These are phyloP conservation scores for Colletotrichum eleusines DNA, from an alignment of 2,329 filamentous ascomycete genomes.

Conservation along the genomic window DNA sequence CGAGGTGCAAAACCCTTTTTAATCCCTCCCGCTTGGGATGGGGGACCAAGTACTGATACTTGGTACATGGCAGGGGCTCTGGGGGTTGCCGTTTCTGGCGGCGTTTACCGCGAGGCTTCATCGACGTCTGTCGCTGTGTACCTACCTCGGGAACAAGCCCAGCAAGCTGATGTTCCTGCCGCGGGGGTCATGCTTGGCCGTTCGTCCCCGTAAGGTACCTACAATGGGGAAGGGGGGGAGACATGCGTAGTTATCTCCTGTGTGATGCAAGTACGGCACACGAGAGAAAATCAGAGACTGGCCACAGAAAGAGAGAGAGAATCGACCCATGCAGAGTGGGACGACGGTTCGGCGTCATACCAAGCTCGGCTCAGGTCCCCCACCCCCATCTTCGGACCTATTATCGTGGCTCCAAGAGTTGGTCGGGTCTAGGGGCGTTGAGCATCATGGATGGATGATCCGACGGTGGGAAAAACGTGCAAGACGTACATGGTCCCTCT, in stretches of 20 bases:
- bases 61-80: constrained; percentile 10
- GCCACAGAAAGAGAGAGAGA: constrained; percentile 1
- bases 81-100: constrained; percentile 27
- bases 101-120: constrained; percentile 31
- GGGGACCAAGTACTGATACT: constrained; percentile 31
- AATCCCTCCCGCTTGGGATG: constrained; percentile 9
- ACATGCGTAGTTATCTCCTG: constrained; percentile 1
- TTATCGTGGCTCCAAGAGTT: constrained; percentile 35
- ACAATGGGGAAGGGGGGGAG: not conserved
- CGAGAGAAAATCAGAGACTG: not conserved
- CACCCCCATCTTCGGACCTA: constrained; percentile 39
- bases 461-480: constrained; percentile 34
- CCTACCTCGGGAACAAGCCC: constrained; percentile 24
- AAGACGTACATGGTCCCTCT: constrained; percentile 28
- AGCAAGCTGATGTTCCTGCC: not conserved
- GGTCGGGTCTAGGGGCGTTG: constrained; percentile 30
- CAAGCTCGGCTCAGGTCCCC: constrained; percentile 29
- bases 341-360: constrained; percentile 35
- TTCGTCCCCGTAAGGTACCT: not conserved
- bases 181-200: constrained; percentile 1
- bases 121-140: constrained; percentile 11
- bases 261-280: not conserved
- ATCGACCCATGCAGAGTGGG: constrained; percentile 20
- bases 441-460: constrained; percentile 33
- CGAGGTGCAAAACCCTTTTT: constrained; percentile 16